phyloP scores from a whole-genome alignment of 2,329 filamentous ascomycete species.

The Botrytis porri region DNA sequence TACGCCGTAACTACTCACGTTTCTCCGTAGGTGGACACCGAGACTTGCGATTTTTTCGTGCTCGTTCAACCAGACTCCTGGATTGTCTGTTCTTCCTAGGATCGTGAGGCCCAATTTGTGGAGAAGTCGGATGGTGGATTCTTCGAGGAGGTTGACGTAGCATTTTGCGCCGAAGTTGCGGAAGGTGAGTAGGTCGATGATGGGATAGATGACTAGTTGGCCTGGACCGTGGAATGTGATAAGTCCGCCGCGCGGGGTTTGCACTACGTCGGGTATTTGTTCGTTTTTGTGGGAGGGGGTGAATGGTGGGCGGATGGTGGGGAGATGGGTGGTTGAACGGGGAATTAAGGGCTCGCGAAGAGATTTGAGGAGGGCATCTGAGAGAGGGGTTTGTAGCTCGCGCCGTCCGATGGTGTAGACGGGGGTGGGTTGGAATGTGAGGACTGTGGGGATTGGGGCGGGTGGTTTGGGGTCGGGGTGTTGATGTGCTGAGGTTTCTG shows the following conservation, averaged over 20 bases:
- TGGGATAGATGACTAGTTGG: conserved; percentile 87
- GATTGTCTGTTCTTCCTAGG: conserved; percentile 57
- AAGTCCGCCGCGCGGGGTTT: conserved; percentile 70
- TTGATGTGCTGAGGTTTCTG: neutral
- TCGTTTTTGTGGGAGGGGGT: neutral
- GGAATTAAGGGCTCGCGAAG: neutral
- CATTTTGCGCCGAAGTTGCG: neutral
- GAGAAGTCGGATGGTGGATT: conserved; percentile 1
- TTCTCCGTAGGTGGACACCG: conserved; percentile 83
- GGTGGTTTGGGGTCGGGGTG: conserved; percentile 10
- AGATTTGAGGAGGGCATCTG: conserved; percentile 47
- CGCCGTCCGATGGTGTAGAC: conserved; percentile 90
- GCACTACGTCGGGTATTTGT: conserved; percentile 35
- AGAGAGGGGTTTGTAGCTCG: conserved; percentile 54
- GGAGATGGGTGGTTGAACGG: neutral
- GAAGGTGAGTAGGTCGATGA: conserved; percentile 58
- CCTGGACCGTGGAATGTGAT: conserved; percentile 95
- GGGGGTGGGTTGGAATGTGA: conserved; percentile 79
- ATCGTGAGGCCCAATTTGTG: neutral
- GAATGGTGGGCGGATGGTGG: neutral
- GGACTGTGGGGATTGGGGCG: conserved; percentile 63
- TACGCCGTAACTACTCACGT: conserved; percentile 81
- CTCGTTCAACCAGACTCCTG: conserved; percentile 28
- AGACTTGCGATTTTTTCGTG: conserved; percentile 79
- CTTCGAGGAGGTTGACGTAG: conserved; percentile 1